These are phyloP conservation scores for Leishmania martiniquensis DNA, from an alignment of 208 protist genomes.

Conservation along the genomic window DNA sequence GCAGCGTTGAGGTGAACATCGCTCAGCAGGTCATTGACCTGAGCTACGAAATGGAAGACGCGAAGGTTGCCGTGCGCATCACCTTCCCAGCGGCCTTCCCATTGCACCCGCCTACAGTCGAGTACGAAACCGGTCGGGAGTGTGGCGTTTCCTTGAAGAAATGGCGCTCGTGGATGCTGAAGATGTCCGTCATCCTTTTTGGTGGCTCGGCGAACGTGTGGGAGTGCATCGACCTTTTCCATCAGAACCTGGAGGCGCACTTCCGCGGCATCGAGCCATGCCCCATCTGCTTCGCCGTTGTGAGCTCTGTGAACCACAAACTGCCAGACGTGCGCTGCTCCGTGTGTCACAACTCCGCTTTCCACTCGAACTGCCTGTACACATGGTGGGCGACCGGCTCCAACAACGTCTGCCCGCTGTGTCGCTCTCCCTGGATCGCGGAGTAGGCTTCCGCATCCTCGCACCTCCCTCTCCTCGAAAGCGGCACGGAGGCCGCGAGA, in stretches of 20 bases:
- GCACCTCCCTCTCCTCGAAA: background rate
- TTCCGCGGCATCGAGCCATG: slow-evolving; percentile 90
- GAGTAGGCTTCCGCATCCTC: slow-evolving; percentile 27
- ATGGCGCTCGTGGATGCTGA: slow-evolving; percentile 90
- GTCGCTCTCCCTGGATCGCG: slow-evolving; percentile 85
- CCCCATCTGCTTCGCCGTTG: slow-evolving; percentile 92
- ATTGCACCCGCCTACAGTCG: slow-evolving; percentile 59
- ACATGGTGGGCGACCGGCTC: slow-evolving; percentile 91
- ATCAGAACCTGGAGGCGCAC: slow-evolving; percentile 90
- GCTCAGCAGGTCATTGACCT: slow-evolving; percentile 59
- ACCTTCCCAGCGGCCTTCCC: slow-evolving; percentile 76
- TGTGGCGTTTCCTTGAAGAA: slow-evolving; percentile 78
- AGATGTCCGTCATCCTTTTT: slow-evolving; percentile 91
- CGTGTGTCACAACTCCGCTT: slow-evolving; percentile 85
- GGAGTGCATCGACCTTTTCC: slow-evolving; percentile 89
- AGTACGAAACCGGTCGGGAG: slow-evolving; percentile 55
- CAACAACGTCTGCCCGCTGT: slow-evolving; percentile 89
- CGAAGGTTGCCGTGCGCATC: slow-evolving; percentile 69
- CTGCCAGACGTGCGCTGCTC: slow-evolving; percentile 88
- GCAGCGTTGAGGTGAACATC: slow-evolving; percentile 67
- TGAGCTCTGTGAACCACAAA: slow-evolving; percentile 75
- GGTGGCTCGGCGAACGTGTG: slow-evolving; percentile 73
- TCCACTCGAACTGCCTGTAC: slow-evolving; percentile 90
- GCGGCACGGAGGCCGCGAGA: background rate
- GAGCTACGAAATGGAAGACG: slow-evolving; percentile 88